Base-by-base conservation (phyloP, 139 green algal species). In the Volvox africanus region DNA sequence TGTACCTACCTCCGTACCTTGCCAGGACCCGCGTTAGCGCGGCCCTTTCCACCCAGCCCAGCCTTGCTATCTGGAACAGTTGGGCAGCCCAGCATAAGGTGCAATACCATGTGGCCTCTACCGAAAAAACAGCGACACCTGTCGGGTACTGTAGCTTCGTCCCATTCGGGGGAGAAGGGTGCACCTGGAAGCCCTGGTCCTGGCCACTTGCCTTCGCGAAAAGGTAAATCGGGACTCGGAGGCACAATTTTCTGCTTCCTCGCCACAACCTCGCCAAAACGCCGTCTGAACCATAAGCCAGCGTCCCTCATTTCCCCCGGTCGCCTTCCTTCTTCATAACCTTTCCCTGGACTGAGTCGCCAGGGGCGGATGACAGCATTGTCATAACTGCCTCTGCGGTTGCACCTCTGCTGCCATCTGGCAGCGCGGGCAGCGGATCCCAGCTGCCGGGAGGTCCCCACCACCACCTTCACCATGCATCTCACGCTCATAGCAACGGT, bases 361-460 rank as follows among this genome's bases (percentile, higher is more conserved):
- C 65, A 73, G 65, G 65, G 65, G 18, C 81, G 61, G 83, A 88
- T 24, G 83, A 88, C 67, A 80, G 55, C 67, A 36, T 88, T n/a
- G 83, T 88, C 83, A 80, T 88, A 36, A 88, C 83, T 36, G 83
- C 83, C 19, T 88, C 83, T 2, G 83, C 35, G 2, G 36, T 88
- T 17, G 83, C 67, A 19, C 81, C 81, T 1, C 12, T 65, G 21
- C 33, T 88, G 62, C 33, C 82, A 11, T 9, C 32, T 3, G 19
- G 21, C 33, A 14, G 33, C 55, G 11, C 62, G 5, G 62, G 33
- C 62, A 50, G 5, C 81, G 80, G 50, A 35, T n/a, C 36, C 36
- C 76, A 82, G n/a, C 36, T 33, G 36, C 78, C 36, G 78, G 76
- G 13, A 28, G 18, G 32, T 28, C 20, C 76, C 76, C 76, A 61